A percentile compares a stretch with the other conserved stretches of the same genome.
Conservation (phyloP, 768 basidiomycete species). For the Kondoa malvinella region DNA sequence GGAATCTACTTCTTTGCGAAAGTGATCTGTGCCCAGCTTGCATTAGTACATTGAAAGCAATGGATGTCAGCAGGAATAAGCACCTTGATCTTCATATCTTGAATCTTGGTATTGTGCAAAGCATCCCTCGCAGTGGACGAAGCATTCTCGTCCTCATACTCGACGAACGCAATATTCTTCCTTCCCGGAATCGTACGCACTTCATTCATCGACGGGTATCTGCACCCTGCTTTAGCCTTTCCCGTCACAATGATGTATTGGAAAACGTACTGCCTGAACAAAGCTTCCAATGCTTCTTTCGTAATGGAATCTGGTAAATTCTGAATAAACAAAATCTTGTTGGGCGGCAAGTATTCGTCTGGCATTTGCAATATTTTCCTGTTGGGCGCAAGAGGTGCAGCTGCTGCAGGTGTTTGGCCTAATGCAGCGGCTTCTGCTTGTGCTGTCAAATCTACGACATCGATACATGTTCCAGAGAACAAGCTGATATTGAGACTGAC, state of each 20-base stretch:
- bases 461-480: not conserved
- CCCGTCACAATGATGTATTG: not conserved
- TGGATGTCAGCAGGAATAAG: not conserved
- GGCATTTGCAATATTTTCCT: not conserved
- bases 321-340: constrained; percentile 96
- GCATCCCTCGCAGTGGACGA: constrained; percentile 86
- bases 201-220: constrained; percentile 89
- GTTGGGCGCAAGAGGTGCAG: not conserved
- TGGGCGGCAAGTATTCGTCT: constrained; percentile 97
- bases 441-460: constrained; percentile 2
- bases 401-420: constrained; percentile 38
- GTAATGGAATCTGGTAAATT: constrained; percentile 85
- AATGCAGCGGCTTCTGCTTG: constrained; percentile 46
- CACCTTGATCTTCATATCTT: constrained; percentile 93
- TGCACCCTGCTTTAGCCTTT: constrained; percentile 28
- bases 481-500: constrained; percentile 36
- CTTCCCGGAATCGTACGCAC: constrained; percentile 97
- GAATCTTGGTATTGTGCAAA: constrained; percentile 84
- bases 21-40: too few species aligned
- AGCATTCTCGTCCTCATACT: constrained; percentile 81
- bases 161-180: constrained; percentile 95
- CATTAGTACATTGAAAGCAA: too few species aligned
- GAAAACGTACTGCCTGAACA: constrained; percentile 66
- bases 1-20: not conserved
- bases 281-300: constrained; percentile 71